Evolutionary conservation across 371 early-diverging fungal genomes (phyloP).

Genomic region (Mucor piriformis): DNA sequence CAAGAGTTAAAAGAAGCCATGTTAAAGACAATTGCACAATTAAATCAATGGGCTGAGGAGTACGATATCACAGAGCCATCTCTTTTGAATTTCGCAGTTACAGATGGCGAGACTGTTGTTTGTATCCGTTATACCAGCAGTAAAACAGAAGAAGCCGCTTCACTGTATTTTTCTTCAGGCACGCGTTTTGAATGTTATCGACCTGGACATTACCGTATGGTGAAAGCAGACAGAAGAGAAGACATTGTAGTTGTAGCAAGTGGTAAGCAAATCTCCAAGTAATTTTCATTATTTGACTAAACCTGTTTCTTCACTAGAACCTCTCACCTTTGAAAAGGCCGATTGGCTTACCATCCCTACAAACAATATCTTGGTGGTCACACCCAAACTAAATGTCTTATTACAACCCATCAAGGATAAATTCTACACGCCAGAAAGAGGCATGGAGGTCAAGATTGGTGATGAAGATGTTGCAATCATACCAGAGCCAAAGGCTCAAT

Average conservation of each 20-base stretch:
- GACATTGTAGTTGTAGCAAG: constrained; percentile 84
- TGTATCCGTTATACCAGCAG: constrained; percentile 82
- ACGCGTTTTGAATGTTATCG: constrained; percentile 63
- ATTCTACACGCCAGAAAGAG: constrained; percentile 57
- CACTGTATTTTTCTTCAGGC: constrained; percentile 82
- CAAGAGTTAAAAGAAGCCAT: constrained; percentile 72
- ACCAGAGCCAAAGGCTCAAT: constrained; percentile 49
- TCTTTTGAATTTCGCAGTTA: constrained; percentile 86
- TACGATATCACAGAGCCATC: constrained; percentile 65
- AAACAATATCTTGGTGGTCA: constrained; percentile 77
- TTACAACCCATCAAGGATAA: constrained; percentile 78
- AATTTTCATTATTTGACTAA: neutral
- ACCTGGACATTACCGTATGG: constrained; percentile 77
- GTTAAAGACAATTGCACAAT: constrained; percentile 71
- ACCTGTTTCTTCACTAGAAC: constrained; percentile 54
- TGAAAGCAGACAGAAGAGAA: constrained; percentile 80
- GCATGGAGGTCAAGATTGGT: constrained; percentile 38
- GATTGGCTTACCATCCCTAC: constrained; percentile 86
- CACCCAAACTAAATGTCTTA: constrained; percentile 76
- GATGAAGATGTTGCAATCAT: constrained; percentile 43
- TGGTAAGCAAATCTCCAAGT: constrained; percentile 37
- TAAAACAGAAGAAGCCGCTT: constrained; percentile 70
- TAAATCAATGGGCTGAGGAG: constrained; percentile 73
- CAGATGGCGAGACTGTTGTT: constrained; percentile 79
- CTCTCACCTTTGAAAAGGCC: constrained; percentile 80